A percentile compares a stretch with the other conserved stretches of the same genome.
phyloP scores from a whole-genome alignment of 106 monocot species.

The Acanthochlamys bracteata region DNA sequence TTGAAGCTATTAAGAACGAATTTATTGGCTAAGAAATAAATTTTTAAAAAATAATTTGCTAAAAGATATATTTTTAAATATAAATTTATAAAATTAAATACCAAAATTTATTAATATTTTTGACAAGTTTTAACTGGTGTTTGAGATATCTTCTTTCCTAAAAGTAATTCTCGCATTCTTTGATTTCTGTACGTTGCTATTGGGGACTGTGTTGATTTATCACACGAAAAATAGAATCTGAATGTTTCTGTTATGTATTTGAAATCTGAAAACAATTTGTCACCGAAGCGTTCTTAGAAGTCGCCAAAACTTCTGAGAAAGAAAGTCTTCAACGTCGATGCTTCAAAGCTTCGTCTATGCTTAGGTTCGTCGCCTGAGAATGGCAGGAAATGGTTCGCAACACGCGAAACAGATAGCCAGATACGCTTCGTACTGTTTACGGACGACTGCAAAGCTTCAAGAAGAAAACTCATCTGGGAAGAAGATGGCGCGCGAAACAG shows the following conservation, averaged over 20 bases:
- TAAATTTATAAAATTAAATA: too few relatives aligned
- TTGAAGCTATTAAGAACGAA: too few relatives aligned
- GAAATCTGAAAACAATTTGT: constrained; percentile 94
- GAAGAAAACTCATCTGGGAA: constrained; percentile 71
- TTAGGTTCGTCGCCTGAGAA: constrained; percentile 65
- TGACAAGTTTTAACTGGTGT: too few relatives aligned
- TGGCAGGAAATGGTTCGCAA: constrained; percentile 86
- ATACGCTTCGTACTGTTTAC: constrained; percentile 97
- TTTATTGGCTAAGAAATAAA: too few relatives aligned
- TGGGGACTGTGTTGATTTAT: too few relatives aligned
- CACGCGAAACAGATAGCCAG: constrained; percentile 80
- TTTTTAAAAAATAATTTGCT: too few relatives aligned
- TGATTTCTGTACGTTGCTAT: background rate
- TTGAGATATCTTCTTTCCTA: constrained; percentile 37
- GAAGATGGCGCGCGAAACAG: constrained; percentile 89
- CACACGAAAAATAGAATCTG: background rate
- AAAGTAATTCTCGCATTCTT: background rate
- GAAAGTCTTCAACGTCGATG: constrained; percentile 81
- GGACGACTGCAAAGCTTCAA: constrained; percentile 97
- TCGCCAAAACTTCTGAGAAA: constrained; percentile 61
- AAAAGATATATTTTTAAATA: too few relatives aligned
- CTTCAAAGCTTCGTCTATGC: constrained; percentile 62
- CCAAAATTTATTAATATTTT: too few relatives aligned
- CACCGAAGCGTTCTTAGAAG: constrained; percentile 88
- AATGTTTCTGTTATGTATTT: constrained; percentile 1